These are phyloP conservation scores for Gryganskiella cystojenkinii DNA, from an alignment of 192 early-diverging fungal species.

Conservation along the genomic window DNA sequence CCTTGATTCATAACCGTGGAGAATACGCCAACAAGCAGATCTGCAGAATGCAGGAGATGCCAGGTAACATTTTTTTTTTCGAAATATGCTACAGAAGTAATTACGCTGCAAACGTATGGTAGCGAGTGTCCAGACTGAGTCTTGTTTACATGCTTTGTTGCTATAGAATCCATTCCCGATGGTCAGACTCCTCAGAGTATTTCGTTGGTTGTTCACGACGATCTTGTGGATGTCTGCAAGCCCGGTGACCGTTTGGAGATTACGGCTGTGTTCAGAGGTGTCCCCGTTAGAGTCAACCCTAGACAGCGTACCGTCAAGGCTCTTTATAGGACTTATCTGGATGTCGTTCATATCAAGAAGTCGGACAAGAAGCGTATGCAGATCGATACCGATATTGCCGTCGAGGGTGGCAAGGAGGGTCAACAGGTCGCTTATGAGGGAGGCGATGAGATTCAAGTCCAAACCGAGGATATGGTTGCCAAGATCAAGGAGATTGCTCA, in stretches of 20 bases:
- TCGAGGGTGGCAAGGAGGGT: slow-evolving; percentile 30
- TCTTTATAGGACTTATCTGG: slow-evolving; percentile 94
- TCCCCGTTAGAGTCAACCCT: slow-evolving; percentile 92
- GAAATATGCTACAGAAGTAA: no score
- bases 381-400: slow-evolving; percentile 43
- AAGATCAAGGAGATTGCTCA: slow-evolving; percentile 69
- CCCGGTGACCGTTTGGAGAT: slow-evolving; percentile 96
- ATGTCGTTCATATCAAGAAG: slow-evolving; percentile 93
- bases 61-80: slow-evolving; percentile 60
- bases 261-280: slow-evolving; percentile 94
- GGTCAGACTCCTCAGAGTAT: slow-evolving; percentile 99
- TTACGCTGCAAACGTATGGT: no score
- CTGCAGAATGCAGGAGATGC: slow-evolving; percentile 94
- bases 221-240: slow-evolving; percentile 92
- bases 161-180: slow-evolving; percentile 87
- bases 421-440: slow-evolving; percentile 12
- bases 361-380: slow-evolving; percentile 79
- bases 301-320: slow-evolving; percentile 88
- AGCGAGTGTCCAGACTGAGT: not conserved
- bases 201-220: slow-evolving; percentile 90
- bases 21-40: slow-evolving; percentile 94
- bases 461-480: slow-evolving; percentile 47
- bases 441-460: slow-evolving; percentile 51
- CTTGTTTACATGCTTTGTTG: not conserved
- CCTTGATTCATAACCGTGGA: slow-evolving; percentile 95